phyloP scores from a whole-genome alignment of 2,329 filamentous ascomycete species.

The Penicillium hesseltinei region DNA sequence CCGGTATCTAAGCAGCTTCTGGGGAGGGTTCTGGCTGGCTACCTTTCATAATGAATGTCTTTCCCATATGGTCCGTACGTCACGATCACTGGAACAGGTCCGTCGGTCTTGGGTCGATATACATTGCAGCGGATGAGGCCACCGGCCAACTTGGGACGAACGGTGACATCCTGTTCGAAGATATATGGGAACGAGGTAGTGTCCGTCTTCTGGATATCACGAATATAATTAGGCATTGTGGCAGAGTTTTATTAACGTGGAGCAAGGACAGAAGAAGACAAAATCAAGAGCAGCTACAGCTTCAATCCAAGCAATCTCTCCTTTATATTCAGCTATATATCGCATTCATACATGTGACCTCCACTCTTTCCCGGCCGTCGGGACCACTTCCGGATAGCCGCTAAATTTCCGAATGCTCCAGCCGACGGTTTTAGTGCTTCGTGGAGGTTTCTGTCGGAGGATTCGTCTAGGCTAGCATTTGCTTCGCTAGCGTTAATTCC shows the following conservation, averaged over 20 bases:
- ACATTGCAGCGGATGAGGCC: constrained; percentile 52
- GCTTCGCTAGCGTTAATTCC: no score
- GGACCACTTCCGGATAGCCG: neutral
- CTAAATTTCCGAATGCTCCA: neutral
- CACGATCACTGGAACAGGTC: no score
- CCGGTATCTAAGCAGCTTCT: no score
- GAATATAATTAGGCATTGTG: neutral
- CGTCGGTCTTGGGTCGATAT: constrained; percentile 47
- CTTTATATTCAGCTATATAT: neutral
- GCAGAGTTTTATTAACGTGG: neutral
- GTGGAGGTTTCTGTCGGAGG: no score
- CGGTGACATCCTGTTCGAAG: constrained; percentile 51
- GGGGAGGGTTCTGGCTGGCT: no score
- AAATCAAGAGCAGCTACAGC: neutral
- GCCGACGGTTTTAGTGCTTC: no score
- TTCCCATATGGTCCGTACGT: no score
- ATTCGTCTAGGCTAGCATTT: no score
- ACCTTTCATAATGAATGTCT: no score
- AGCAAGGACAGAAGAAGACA: neutral
- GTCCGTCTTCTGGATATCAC: constrained; percentile 35
- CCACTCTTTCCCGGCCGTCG: neutral
- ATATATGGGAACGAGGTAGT: constrained; percentile 45
- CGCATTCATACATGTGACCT: neutral
- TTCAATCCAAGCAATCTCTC: neutral
- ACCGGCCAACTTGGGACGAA: constrained; percentile 43